phyloP scores from a whole-genome alignment of 2,329 filamentous ascomycete genomes.

The Pseudocercospora eumusae region DNA sequence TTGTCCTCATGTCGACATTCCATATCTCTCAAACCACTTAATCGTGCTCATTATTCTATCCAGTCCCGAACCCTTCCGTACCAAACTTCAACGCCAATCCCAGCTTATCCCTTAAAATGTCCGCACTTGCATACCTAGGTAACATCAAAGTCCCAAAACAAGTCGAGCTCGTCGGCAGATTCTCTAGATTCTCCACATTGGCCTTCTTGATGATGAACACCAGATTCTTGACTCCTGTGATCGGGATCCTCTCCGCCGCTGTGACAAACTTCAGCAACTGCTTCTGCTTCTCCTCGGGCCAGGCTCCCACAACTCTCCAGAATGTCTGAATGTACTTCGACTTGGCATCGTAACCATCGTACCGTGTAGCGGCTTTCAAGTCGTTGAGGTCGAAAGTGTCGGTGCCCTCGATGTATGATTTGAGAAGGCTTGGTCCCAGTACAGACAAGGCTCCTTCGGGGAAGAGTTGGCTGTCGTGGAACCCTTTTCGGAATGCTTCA shows the following conservation, averaged over 20 bases:
- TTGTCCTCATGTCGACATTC: neutral
- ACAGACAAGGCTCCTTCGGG: slow-evolving; percentile 42
- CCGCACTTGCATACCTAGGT: slow-evolving; percentile 74
- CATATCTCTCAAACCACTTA: neutral
- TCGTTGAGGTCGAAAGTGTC: slow-evolving; percentile 76
- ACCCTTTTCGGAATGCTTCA: slow-evolving; percentile 77
- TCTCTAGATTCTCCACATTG: slow-evolving; percentile 60
- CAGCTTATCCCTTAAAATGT: slow-evolving; percentile 72
- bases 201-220: slow-evolving; percentile 83
- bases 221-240: slow-evolving; percentile 78
- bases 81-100: slow-evolving; percentile 85
- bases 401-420: slow-evolving; percentile 78
- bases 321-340: slow-evolving; percentile 75
- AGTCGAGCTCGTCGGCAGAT: slow-evolving; percentile 82
- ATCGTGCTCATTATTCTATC: slow-evolving; percentile 22
- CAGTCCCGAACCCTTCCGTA: slow-evolving; percentile 71
- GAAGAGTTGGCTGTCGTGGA: slow-evolving; percentile 48
- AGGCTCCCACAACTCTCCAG: slow-evolving; percentile 75
- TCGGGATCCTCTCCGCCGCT: slow-evolving; percentile 84
- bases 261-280: slow-evolving; percentile 91
- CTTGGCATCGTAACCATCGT: slow-evolving; percentile 74
- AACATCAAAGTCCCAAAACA: slow-evolving; percentile 88
- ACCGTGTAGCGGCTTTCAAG: slow-evolving; percentile 70
- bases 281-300: slow-evolving; percentile 68
- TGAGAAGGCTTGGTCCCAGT: slow-evolving; percentile 70